Conservation (phyloP, 768 basidiomycete species). For the Nevesoporus exiguus region DNA sequence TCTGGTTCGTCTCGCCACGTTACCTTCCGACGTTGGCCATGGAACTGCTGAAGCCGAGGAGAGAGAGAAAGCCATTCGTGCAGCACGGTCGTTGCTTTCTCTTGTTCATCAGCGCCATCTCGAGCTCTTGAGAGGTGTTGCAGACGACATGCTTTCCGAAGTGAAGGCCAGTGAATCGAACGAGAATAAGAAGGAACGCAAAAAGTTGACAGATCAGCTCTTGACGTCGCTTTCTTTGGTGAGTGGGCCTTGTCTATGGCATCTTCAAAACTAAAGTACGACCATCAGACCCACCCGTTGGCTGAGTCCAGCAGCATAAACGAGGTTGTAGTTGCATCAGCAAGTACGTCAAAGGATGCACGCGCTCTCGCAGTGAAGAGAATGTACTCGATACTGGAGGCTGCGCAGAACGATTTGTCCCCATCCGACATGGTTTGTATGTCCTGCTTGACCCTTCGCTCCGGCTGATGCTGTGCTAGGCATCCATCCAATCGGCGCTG, state of each 20-base stretch:
- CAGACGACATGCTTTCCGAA: slow-evolving; percentile 36
- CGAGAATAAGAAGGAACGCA: slow-evolving; percentile 31
- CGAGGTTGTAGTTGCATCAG: slow-evolving; percentile 50
- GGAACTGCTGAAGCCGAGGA: slow-evolving; percentile 1
- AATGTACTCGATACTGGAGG: slow-evolving; percentile 42
- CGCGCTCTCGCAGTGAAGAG: slow-evolving; percentile 59
- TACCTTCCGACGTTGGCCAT: neutral
- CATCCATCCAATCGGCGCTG: slow-evolving; percentile 59
- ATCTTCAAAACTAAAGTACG: neutral
- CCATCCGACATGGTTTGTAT: slow-evolving; percentile 35
- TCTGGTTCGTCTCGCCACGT: slow-evolving; percentile 20
- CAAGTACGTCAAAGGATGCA: slow-evolving; percentile 56
- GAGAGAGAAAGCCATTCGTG: slow-evolving; percentile 4
- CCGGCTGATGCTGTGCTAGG: slow-evolving; percentile 33
- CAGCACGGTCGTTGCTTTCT: slow-evolving; percentile 42
- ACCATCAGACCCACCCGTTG: slow-evolving; percentile 20
- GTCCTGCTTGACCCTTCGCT: neutral
- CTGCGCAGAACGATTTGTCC: slow-evolving; percentile 20
- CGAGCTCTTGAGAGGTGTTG: slow-evolving; percentile 40
- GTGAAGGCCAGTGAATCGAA: slow-evolving; percentile 10
- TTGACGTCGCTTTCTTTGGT: slow-evolving; percentile 59
- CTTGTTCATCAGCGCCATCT: slow-evolving; percentile 67
- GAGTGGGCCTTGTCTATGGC: slow-evolving; percentile 9
- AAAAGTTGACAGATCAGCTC: slow-evolving; percentile 49
- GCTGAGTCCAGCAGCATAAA: slow-evolving; percentile 35